Base-by-base conservation (phyloP, 2,329 filamentous ascomycete species). In the Cadophora gregata region DNA sequence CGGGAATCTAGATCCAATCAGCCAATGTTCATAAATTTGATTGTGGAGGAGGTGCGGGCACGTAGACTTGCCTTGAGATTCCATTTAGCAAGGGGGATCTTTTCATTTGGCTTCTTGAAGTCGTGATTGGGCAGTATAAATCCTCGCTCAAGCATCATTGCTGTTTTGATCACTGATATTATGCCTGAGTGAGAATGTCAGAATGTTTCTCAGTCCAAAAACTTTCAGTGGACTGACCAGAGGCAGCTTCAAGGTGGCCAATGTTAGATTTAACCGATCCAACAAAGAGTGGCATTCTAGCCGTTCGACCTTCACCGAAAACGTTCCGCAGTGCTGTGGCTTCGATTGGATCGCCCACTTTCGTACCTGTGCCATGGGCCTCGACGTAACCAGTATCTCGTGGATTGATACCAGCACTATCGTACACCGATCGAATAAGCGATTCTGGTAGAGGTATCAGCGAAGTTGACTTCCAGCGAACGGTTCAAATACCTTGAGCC, bases 71-170 rank as follows among this genome's bases (percentile, higher is more conserved):
- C 78, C 71, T 79, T 77, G 1, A 81, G 60, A 7, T 77, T 77
- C 78, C 78, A 80, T 42, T 79, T 76, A 0, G 76, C 69, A 1
- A 78, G 67, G 12, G 74, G 75, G 14, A 81, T 79, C 4, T 75
- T 76, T 4, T 77, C 73, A 56, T 83, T 83, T 2, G 77, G 72
- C 24, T 75, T 78, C 53, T 78, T 76, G 63, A 81, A 74, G 48
- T 74, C 69, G 53, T 73, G 70, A 59, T 73, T 74, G 0, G 75
- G 73, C 7, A 74, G 65, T 24, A 77, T 75, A 31, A 73, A 71
- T 4, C 72, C 74, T 24, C 72, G 63, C 42, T 77, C 74, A 1
- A 77, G 61, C 67, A 75, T 74, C 63, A 77, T 53, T 12, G 74
- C 70, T 4, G 71, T 70, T 56, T 76, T 77, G 42, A 77, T 73